Evolutionary conservation across 129 eudicot species (phyloP).

Genomic region (Lactuca saligna): DNA sequence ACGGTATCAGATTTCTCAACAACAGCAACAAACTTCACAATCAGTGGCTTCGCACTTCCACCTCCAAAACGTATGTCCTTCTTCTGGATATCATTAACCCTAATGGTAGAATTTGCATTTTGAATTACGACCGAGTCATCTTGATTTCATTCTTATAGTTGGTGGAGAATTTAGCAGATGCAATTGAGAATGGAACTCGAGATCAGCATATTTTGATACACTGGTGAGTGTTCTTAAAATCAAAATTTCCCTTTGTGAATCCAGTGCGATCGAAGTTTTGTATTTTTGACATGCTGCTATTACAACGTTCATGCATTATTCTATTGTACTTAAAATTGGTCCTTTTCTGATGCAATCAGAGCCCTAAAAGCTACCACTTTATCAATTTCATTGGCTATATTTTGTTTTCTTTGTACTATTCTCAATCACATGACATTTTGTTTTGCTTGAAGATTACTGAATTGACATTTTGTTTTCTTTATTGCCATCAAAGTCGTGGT

Average conservation of each 20-base stretch:
- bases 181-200: constrained; percentile 80
- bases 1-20: constrained; percentile 45
- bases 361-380: constrained; percentile 4
- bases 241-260: neutral
- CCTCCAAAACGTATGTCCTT: constrained; percentile 52
- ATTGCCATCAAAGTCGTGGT: constrained; percentile 75
- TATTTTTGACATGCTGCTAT: neutral
- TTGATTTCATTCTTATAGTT: constrained; percentile 40
- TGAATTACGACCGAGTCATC: neutral
- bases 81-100: constrained; percentile 8
- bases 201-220: constrained; percentile 88
- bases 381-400: constrained; percentile 4
- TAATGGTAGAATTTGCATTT: neutral
- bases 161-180: constrained; percentile 95
- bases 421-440: constrained; percentile 29
- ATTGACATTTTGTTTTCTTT: too few relatives aligned
- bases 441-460: constrained; percentile 60
- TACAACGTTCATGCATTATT: neutral
- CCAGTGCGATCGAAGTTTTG: neutral
- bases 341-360: neutral
- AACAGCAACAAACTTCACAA: constrained; percentile 52
- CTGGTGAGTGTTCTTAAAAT: constrained; percentile 44
- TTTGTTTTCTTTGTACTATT: neutral
- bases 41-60: constrained; percentile 96
- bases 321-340: neutral